phyloP scores from a whole-genome alignment of 1,284 basidiomycete species.

The Ceratobasidium sp. region DNA sequence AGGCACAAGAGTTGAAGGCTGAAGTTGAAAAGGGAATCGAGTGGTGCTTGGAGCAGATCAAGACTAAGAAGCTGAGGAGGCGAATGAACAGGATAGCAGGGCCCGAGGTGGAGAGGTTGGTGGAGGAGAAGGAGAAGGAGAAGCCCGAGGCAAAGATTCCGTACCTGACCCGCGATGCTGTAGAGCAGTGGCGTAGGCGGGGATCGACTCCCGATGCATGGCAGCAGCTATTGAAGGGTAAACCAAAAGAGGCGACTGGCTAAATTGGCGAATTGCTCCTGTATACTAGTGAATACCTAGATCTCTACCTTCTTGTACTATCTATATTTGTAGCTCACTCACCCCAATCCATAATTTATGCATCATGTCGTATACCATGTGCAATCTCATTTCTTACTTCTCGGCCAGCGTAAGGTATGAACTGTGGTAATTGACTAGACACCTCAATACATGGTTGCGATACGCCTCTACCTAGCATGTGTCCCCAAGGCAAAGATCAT shows the following conservation, averaged over 20 bases:
- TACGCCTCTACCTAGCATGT: background rate
- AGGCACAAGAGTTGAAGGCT: constrained; percentile 70
- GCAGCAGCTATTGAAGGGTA: constrained; percentile 9
- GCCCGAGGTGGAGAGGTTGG: background rate
- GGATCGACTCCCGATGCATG: constrained; percentile 11
- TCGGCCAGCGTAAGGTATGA: background rate
- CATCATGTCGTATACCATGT: constrained; percentile 4
- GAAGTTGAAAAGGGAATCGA: constrained; percentile 79
- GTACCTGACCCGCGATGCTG: constrained; percentile 30
- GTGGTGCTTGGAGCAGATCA: constrained; percentile 64
- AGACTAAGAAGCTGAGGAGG: constrained; percentile 6
- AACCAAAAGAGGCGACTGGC: constrained; percentile 5
- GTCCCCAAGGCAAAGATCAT: background rate
- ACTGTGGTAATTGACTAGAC: constrained; percentile 22
- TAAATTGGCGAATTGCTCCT: background rate
- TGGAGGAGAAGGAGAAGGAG: background rate
- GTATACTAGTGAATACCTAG: background rate
- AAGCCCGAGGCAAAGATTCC: constrained; percentile 9
- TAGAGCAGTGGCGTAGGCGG: constrained; percentile 14
- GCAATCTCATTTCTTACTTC: background rate
- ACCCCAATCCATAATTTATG: constrained; percentile 31
- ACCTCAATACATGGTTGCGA: constrained; percentile 12
- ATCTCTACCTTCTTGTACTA: background rate
- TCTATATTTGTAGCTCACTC: constrained; percentile 5
- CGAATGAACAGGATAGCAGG: background rate